Percentiles rank a stretch among this genome's conserved stretches.
Conservation (phyloP, 805 yeast species). For the Pichia phayaonensis region DNA sequence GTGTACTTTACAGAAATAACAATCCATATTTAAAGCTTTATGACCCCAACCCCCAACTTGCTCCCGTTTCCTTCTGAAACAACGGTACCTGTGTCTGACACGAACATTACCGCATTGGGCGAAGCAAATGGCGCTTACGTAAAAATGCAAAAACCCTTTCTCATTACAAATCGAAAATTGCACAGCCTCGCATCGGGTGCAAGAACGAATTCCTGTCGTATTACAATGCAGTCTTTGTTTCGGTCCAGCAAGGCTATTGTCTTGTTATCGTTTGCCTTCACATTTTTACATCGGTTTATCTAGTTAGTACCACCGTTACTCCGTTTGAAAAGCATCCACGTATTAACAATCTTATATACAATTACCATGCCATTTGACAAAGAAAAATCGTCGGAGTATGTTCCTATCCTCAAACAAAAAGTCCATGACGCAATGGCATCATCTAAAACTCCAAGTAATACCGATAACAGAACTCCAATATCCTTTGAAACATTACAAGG, state of each 20-base stretch:
- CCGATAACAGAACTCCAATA: neutral
- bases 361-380: neutral
- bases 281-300: too few relatives aligned
- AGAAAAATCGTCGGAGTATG: neutral
- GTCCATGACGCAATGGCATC: slow-evolving; percentile 3
- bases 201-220: neutral
- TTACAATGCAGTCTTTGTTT: neutral
- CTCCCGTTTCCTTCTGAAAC: neutral
- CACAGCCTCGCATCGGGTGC: neutral
- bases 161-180: neutral
- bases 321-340: too few relatives aligned
- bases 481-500: neutral
- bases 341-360: neutral
- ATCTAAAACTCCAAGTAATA: neutral
- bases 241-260: neutral
- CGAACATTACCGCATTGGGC: neutral
- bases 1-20: neutral
- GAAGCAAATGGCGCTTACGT: neutral
- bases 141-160: neutral
- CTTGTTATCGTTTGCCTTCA: too few relatives aligned
- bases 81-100: neutral
- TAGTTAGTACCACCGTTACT: too few relatives aligned
- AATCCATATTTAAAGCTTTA: neutral
- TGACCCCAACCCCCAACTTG: neutral
- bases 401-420: neutral